Evolutionary conservation across 2,329 filamentous ascomycete genomes (phyloP).

Genomic region (Trichoderma arundinaceum): DNA sequence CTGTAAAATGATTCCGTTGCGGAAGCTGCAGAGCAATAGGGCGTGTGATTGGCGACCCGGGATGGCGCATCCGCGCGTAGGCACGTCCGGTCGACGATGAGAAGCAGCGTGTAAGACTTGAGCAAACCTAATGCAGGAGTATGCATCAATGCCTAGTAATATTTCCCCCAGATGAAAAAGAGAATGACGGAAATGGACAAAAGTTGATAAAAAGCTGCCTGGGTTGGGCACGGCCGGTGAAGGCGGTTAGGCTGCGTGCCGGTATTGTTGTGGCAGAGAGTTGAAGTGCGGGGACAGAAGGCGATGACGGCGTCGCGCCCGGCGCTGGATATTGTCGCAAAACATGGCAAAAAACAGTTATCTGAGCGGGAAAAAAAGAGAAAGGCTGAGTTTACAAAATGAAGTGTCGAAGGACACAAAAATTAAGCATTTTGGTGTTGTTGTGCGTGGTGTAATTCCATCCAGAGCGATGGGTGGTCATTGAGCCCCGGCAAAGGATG

Average conservation of each 20-base stretch:
- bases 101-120: conserved; percentile 8
- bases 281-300: conserved; percentile 24
- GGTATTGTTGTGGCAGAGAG: conserved; percentile 7
- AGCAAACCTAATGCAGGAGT: not conserved
- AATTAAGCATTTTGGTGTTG: not conserved
- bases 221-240: conserved; percentile 22
- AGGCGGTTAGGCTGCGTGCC: conserved; percentile 21
- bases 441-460: not conserved
- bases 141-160: conserved; percentile 21
- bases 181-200: not conserved
- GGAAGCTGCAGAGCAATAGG: not conserved
- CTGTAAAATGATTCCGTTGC: not conserved
- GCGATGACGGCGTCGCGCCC: conserved; percentile 21
- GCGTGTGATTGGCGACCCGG: conserved; percentile 2
- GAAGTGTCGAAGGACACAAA: not conserved
- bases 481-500: conserved; percentile 12
- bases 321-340: not conserved
- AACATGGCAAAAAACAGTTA: conserved; percentile 6
- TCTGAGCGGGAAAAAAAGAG: not conserved
- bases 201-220: not conserved
- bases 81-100: not conserved
- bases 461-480: conserved; percentile 4
- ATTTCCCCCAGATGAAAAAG: not conserved
- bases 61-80: not conserved
- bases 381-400: not conserved